Base-by-base conservation (phyloP, 2,329 filamentous ascomycete species). In the Thielaviopsis euricoi region DNA sequence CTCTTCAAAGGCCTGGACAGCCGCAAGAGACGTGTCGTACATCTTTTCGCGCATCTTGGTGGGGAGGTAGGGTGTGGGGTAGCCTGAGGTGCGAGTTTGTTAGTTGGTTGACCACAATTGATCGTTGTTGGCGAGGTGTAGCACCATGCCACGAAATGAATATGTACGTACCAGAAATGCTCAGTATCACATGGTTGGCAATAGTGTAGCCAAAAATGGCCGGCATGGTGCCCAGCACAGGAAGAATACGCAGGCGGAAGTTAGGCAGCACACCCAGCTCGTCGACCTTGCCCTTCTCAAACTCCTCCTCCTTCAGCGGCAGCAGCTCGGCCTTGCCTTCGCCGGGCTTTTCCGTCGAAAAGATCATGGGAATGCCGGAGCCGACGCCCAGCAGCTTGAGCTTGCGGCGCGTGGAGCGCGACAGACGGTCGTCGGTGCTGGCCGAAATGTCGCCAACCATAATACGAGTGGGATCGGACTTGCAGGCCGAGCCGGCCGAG, bases 401-500 rank as follows among this genome's bases (percentile, higher is more conserved):
- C 59, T 86, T 80, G 26, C 90, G 80, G 26, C 93, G 78, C 1
- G 91, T 97, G 7, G 86, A 83, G 61, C 89, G 80, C 3, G 90
- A 96, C 0, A 98, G 77, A 0, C 88, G 84, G 64, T 98, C 93
- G 63, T 97, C 91, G 0, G 85, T 88, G 64, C 86, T 94, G 1
- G 80, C 77, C 7, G 87, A 89, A 62, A 98, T 95, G 66, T 98
- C 93, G 21, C 90, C 90, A 5, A 98, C 85, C 64, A 88, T 84
- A 57, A 98, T 85, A 58, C 86, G 79, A 0, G 90, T 97, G 1
- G 81, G 82, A 52, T 85, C 82, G 52, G 87, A 91, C 74, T 97
- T 98, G 71, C 89, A 96, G 0, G 89, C 93, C 0, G 93, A 93
- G 0, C 93, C 93, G 90, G 97, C 97, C 33, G 89, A 87, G 17